These are phyloP conservation scores for Cadophora luteo-olivacea DNA, from an alignment of 2,329 filamentous ascomycete species.

Conservation along the genomic window DNA sequence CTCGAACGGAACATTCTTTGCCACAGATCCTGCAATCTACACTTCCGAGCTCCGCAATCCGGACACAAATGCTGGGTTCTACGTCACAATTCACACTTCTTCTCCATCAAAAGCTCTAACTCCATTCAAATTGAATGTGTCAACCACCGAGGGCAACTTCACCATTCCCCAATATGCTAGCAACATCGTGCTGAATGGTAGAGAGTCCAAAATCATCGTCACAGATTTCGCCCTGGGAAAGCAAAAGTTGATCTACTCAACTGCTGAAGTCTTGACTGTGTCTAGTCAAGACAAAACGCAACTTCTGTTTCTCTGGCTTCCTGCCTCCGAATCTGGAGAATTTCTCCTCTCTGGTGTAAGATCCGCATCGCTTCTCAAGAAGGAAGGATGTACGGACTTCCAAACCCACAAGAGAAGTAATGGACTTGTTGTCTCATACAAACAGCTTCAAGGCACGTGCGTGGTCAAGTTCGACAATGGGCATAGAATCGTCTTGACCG, in stretches of 20 bases:
- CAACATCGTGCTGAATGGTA: slow-evolving; percentile 60
- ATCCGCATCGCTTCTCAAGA: slow-evolving; percentile 56
- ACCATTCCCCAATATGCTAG: slow-evolving; percentile 59
- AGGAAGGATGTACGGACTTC: slow-evolving; percentile 50
- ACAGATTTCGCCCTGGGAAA: slow-evolving; percentile 63
- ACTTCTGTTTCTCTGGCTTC: slow-evolving; percentile 59
- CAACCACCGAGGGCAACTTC: slow-evolving; percentile 60
- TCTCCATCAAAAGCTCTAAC: slow-evolving; percentile 59
- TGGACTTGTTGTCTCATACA: slow-evolving; percentile 54
- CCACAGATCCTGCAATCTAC: slow-evolving; percentile 57
- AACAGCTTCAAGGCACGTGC: slow-evolving; percentile 55
- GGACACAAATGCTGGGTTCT: slow-evolving; percentile 62
- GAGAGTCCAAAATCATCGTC: slow-evolving; percentile 66
- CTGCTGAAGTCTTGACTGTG: slow-evolving; percentile 60
- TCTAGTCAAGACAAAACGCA: slow-evolving; percentile 54
- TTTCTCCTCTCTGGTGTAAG: slow-evolving; percentile 59
- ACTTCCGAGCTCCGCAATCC: slow-evolving; percentile 65
- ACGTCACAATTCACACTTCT: slow-evolving; percentile 61
- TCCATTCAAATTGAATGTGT: slow-evolving; percentile 60
- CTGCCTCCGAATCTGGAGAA: slow-evolving; percentile 60
- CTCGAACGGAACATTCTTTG: slow-evolving; percentile 55
- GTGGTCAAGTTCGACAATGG: slow-evolving; percentile 55
- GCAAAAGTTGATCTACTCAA: slow-evolving; percentile 59
- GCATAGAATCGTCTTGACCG: slow-evolving; percentile 57
- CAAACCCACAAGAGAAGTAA: slow-evolving; percentile 50